A percentile compares a stretch with the other conserved stretches of the same genome.
Evolutionary conservation across 169 alveolate species (phyloP).

Genomic region (Plasmodium vinckei): DNA sequence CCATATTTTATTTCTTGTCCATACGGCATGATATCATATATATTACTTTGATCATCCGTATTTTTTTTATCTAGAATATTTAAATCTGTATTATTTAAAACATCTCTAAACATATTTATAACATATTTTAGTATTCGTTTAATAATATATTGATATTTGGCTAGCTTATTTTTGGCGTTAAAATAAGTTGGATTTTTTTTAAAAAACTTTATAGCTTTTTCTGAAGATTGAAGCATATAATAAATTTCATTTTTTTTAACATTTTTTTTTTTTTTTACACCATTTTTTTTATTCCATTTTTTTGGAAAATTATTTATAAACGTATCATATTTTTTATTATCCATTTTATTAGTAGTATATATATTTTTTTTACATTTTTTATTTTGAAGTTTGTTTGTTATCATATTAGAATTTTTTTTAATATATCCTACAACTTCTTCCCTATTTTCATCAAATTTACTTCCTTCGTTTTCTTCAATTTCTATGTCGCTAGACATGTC

Average conservation of each 20-base stretch:
- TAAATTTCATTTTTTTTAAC: constrained; percentile 53
- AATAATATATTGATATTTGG: constrained; percentile 60
- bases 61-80: constrained; percentile 11
- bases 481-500: background rate
- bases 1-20: background rate
- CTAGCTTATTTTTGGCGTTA: constrained; percentile 37
- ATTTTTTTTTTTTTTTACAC: background rate
- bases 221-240: constrained; percentile 57
- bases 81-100: constrained; percentile 68
- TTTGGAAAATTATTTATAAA: background rate
- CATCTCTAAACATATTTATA: constrained; percentile 61
- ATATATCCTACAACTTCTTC: background rate
- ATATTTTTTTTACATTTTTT: background rate
- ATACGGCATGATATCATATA: background rate
- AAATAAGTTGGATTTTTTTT: constrained; percentile 43
- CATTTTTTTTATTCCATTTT: background rate
- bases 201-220: constrained; percentile 71
- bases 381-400: background rate
- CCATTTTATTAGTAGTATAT: background rate
- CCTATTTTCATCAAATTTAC: background rate
- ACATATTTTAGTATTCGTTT: constrained; percentile 48
- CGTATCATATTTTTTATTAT: background rate
- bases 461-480: background rate
- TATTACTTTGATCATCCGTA: background rate
- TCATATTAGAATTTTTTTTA: background rate